Evolutionary conservation across 495 filamentous ascomycete species (phyloP).

Genomic region (Aspergillus olivimuriae): DNA sequence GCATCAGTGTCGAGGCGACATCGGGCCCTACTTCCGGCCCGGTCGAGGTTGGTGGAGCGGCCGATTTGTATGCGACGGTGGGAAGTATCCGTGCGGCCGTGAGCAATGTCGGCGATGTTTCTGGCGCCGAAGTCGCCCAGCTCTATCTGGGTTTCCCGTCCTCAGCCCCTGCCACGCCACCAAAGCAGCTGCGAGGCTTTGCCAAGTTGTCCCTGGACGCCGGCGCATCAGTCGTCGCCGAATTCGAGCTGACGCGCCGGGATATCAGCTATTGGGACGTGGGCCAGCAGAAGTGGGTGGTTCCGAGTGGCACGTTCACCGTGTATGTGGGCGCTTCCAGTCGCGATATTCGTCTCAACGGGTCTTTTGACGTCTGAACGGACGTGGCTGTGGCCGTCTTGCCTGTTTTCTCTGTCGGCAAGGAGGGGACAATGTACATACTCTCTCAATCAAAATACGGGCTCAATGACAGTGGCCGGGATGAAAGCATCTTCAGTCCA

Average conservation of each 20-base stretch:
- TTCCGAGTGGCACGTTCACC: conserved; percentile 34
- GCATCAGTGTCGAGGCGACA: neutral
- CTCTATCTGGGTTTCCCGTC: conserved; percentile 35
- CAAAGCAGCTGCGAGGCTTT: conserved; percentile 52
- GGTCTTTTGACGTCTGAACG: neutral
- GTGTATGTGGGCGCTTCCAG: conserved; percentile 10
- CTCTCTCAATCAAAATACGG: too few species aligned
- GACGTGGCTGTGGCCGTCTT: too few species aligned
- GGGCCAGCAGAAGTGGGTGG: conserved; percentile 63
- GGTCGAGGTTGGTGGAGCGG: neutral
- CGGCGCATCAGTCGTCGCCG: conserved; percentile 46
- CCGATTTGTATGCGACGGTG: neutral
- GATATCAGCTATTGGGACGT: conserved; percentile 74
- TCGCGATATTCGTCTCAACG: neutral
- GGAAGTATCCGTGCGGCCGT: conserved; percentile 35
- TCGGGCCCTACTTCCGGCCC: neutral
- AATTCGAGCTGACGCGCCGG: conserved; percentile 58
- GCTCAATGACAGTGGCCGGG: too few species aligned
- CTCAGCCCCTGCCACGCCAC: conserved; percentile 3
- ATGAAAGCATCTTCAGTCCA: too few species aligned
- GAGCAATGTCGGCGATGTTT: conserved; percentile 42
- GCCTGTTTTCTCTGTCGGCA: too few species aligned
- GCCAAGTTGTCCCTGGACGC: conserved; percentile 56
- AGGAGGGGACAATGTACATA: too few species aligned
- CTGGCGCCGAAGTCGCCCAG: conserved; percentile 50